Percentiles rank a stretch among this genome's conserved stretches.
Evolutionary conservation across 495 filamentous ascomycete genomes (phyloP).

Genomic region (Penicillium taxi): DNA sequence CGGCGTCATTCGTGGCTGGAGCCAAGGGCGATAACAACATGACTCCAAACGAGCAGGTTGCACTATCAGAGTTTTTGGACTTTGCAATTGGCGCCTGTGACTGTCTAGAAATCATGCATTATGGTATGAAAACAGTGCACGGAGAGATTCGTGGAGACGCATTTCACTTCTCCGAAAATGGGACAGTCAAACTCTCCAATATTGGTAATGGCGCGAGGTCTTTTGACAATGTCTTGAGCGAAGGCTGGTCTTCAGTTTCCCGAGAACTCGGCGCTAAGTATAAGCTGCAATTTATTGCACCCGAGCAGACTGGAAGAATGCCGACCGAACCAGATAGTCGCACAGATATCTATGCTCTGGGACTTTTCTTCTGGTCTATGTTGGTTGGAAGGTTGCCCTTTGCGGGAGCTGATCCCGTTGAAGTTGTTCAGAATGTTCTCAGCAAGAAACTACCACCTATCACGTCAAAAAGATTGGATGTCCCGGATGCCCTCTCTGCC

Average conservation of each 20-base stretch:
- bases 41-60: conserved; percentile 50
- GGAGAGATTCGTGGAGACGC: conserved; percentile 83
- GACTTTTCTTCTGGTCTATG: conserved; percentile 79
- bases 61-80: conserved; percentile 68
- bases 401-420: conserved; percentile 66
- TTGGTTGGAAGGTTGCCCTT: conserved; percentile 71
- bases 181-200: conserved; percentile 67
- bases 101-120: conserved; percentile 78
- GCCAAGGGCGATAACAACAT: conserved; percentile 41
- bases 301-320: conserved; percentile 86
- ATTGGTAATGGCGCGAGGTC: conserved; percentile 77
- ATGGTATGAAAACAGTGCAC: conserved; percentile 73
- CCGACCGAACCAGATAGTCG: conserved; percentile 80
- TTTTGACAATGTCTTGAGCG: conserved; percentile 80
- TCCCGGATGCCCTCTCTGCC: conserved; percentile 69
- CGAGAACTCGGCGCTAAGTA: conserved; percentile 72
- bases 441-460: conserved; percentile 65
- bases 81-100: conserved; percentile 82
- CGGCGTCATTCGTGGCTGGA: conserved; percentile 56
- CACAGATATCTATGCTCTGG: conserved; percentile 85
- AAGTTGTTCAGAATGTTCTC: conserved; percentile 81
- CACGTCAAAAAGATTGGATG: conserved; percentile 63
- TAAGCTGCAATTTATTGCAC: conserved; percentile 80
- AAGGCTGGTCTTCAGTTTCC: conserved; percentile 74
- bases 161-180: conserved; percentile 71